Evolutionary conservation across 2,329 filamentous ascomycete genomes (phyloP), one percentile per base, ranked within the genome.

Genomic region (Aspergillus sp.): DNA sequence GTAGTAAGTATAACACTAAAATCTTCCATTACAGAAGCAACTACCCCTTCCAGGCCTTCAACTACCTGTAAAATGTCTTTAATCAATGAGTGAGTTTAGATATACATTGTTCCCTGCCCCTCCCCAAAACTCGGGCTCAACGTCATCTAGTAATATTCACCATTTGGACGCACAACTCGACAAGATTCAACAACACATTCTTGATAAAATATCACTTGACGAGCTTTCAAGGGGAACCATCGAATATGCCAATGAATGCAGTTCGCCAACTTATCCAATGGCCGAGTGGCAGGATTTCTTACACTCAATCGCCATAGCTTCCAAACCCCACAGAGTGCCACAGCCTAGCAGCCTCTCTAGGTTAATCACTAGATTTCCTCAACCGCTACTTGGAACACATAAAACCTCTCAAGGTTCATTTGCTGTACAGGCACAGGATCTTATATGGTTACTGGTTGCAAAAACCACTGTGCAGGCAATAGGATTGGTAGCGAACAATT

Each of bases 401-500:
- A 43, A 34, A 42, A 57, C 48, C 53, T 54, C 43, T 48, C 54
- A 61, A 8, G 52, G 57, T 26, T 51, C 52, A 27, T 46, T 44
- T 43, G 56, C 62, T 45, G 69, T 73, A 12, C 85, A 88, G 58
- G 84, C 90, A 61, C 76, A 79, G 40, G 88, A 96, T 58, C 77
- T 96, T 39, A 86, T 95, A 66, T 97, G 93, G 93, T 71, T 96
- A 26, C 74, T 96, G 11, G 79, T 94, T 28, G 88, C 86, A 67
- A 98, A 97, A 66, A 90, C 90, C 5, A 88, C 90, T 0, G 82
- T 90, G n/a, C 91, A 96, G 60, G 83, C 86, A 1, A 94, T 95
- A 59, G 91, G 91, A 4, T 71, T 88, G 39, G 77, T 95, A 33
- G 72, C 96, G 53, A 83, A 83, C 54, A 82, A 80, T 0, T 76